Evolutionary conservation across 2,329 filamentous ascomycete species (phyloP).

Genomic region (Colletotrichum sidae): DNA sequence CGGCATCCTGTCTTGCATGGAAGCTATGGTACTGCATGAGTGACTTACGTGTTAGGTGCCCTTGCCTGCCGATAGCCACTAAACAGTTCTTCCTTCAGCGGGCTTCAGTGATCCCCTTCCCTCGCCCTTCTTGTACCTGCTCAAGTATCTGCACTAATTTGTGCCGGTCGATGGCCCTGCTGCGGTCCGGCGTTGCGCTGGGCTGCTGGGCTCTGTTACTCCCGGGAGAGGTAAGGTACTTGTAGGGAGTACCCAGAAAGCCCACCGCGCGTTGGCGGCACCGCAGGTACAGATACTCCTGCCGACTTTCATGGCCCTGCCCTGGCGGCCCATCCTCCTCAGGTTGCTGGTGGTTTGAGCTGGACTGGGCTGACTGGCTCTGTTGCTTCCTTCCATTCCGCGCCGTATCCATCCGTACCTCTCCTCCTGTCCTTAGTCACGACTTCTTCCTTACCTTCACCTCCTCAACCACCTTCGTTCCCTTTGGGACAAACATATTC

Average conservation of each 20-base stretch:
- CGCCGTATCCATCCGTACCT: conserved; percentile 13
- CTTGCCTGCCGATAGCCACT: not conserved
- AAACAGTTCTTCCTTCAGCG: conserved; percentile 4
- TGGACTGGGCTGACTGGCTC: conserved; percentile 35
- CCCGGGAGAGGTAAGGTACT: not conserved
- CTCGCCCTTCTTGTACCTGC: not conserved
- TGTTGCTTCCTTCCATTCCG: conserved; percentile 24
- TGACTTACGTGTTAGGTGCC: too few relatives aligned
- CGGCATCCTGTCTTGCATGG: conserved; percentile 33
- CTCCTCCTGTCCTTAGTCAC: conserved; percentile 27
- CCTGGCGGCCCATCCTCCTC: too few relatives aligned
- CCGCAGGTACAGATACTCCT: not conserved
- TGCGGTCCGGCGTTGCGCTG: conserved; percentile 30
- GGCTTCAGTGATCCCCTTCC: conserved; percentile 9
- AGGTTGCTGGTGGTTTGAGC: not conserved
- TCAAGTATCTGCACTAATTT: conserved; percentile 23
- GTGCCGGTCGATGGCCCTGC: conserved; percentile 31
- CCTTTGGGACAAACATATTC: conserved; percentile 17
- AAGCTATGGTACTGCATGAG: not conserved
- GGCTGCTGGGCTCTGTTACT: conserved; percentile 21
- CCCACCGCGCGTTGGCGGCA: too few relatives aligned
- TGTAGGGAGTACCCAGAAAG: too few relatives aligned
- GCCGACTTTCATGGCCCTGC: conserved; percentile 19
- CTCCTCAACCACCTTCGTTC: conserved; percentile 16
- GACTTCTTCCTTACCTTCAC: conserved; percentile 33